Percentiles rank a stretch among this genome's conserved stretches.
These are phyloP conservation scores for Gymnopilus junonius DNA, from an alignment of 768 basidiomycete species.

Conservation along the genomic window DNA sequence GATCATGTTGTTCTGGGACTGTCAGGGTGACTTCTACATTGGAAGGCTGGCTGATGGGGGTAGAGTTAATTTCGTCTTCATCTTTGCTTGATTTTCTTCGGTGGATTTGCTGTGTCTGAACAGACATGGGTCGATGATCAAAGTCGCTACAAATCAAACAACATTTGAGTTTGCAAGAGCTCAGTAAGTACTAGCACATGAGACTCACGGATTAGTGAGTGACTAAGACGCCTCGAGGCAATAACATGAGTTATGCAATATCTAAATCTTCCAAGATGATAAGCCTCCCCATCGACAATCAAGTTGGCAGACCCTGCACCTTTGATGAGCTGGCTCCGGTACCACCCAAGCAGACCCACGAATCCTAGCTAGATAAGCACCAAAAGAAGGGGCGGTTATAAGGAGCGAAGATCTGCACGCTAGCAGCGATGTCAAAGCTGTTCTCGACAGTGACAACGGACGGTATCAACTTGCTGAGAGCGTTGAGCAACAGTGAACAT, in stretches of 20 bases:
- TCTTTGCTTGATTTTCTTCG: constrained; percentile 51
- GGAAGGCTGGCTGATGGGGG: neutral
- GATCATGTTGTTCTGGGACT: constrained; percentile 18
- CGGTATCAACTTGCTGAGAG: neutral
- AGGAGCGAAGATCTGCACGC: neutral
- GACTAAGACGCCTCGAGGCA: neutral
- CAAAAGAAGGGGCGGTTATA: neutral
- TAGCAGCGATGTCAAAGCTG: neutral
- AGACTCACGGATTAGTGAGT: neutral
- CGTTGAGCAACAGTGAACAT: neutral
- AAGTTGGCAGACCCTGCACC: no score
- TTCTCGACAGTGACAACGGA: neutral
- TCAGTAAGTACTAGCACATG: neutral
- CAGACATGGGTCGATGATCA: constrained; percentile 10
- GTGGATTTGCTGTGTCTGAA: constrained; percentile 35
- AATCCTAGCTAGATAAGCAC: neutral
- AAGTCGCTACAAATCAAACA: neutral
- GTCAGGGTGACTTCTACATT: constrained; percentile 12
- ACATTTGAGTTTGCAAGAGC: neutral
- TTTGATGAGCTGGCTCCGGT: neutral
- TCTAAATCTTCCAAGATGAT: neutral
- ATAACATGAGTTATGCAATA: neutral
- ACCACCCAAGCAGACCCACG: neutral
- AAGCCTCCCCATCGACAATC: neutral
- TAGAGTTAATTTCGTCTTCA: constrained; percentile 31